Evolutionary conservation across 306 rosid genomes (phyloP), one percentile per base, ranked within the genome.

Genomic region (Pachyrhizus erosus): DNA sequence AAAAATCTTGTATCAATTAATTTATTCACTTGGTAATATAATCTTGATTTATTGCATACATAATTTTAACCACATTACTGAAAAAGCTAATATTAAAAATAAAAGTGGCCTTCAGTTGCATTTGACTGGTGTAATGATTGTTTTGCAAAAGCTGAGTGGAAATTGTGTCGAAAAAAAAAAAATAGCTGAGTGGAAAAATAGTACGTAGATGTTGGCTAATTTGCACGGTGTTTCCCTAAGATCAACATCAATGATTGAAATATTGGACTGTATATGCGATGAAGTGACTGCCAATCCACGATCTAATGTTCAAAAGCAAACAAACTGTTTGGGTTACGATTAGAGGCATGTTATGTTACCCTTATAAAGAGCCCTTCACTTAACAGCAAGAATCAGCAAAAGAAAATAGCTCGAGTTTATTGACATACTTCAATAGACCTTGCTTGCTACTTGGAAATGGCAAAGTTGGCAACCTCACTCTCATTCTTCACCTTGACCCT

Each of bases 351-450:
- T 24, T 58, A 34, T 66, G 48, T 67, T 37, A 24, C 74, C 75
- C 75, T 27, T 86, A 82, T 82, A 77, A 83, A 83, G 75, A 61
- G 54, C 80, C 80, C 23, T 27, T 52, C 54, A 37, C 49, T 76
- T 42, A 58, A 7, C 71, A 80, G 6, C 76, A 61, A 20, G 37
- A 10, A 48, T 75, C 34, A 2, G 3, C 84, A 79, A 55, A 49
- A 42, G 9, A 68, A 82, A 57, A 55, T 5, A 76, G 0, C n/a
- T 21, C 17, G 37, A 73, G 24, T 46, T 75, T 21, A 33, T 37
- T n/a, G 4, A 45, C 69, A 73, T 6, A 20, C 20, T 45, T 64
- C 17, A 31, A 24, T 9, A 52, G 62, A 70, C 20, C 29, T 74
- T n/a, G 20, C n/a, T 54, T 27, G 31, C 49, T 2, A 58, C 57